These are phyloP conservation scores for Kluyveromyces siamensis DNA, from an alignment of 805 yeast genomes.

Conservation along the genomic window DNA sequence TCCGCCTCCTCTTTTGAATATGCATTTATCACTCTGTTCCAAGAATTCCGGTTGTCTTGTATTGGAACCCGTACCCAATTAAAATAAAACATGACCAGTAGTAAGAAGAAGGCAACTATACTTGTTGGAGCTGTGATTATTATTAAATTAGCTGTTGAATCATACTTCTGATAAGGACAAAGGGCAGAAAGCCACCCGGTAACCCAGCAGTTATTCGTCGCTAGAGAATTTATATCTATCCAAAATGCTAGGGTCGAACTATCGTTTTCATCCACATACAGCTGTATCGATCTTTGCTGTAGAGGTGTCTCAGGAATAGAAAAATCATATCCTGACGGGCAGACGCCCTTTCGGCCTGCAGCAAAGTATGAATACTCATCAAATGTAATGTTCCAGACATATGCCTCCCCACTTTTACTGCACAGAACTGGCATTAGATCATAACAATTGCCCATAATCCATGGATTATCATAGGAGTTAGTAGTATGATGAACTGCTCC, in stretches of 20 bases:
- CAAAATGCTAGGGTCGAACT: slow-evolving; percentile 32
- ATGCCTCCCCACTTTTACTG: slow-evolving; percentile 31
- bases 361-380: slow-evolving; percentile 37
- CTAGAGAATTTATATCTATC: slow-evolving; percentile 76
- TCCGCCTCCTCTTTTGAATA: slow-evolving; percentile 60
- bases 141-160: slow-evolving; percentile 47
- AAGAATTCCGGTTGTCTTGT: slow-evolving; percentile 56
- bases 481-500: slow-evolving; percentile 28
- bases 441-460: slow-evolving; percentile 65
- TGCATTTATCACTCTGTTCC: slow-evolving; percentile 50
- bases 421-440: slow-evolving; percentile 47
- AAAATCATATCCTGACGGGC: slow-evolving; percentile 33
- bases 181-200: slow-evolving; percentile 66
- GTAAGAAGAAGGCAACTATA: slow-evolving; percentile 43
- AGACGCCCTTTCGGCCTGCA: slow-evolving; percentile 18
- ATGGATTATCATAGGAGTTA: slow-evolving; percentile 33
- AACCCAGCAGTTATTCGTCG: slow-evolving; percentile 74
- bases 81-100: slow-evolving; percentile 43
- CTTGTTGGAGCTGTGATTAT: slow-evolving; percentile 61
- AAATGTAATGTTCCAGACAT: slow-evolving; percentile 36
- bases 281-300: slow-evolving; percentile 31
- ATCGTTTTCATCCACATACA: slow-evolving; percentile 9
- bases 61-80: slow-evolving; percentile 59
- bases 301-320: slow-evolving; percentile 43
- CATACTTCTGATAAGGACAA: slow-evolving; percentile 66